A percentile compares a stretch with the other conserved stretches of the same genome.
These are phyloP conservation scores for Kwoniella sp. DNA, from an alignment of 768 basidiomycete species.

Conservation along the genomic window DNA sequence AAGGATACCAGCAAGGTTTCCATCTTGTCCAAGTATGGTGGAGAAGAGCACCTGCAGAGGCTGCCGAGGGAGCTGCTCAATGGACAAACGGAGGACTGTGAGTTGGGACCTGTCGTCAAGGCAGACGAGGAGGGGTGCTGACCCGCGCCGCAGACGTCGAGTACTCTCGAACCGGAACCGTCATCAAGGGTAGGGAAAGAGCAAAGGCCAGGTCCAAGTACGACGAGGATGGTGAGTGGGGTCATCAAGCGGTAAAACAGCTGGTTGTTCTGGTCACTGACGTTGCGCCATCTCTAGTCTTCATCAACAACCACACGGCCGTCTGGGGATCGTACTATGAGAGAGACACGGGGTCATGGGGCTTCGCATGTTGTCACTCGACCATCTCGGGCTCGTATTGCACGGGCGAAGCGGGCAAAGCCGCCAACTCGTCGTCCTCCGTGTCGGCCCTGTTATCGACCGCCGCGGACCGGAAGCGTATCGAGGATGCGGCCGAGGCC, in stretches of 20 bases:
- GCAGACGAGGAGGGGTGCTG: not conserved
- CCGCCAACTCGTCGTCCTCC: conserved; percentile 69
- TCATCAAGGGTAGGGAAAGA: conserved; percentile 85
- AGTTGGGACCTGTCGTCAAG: conserved; percentile 7
- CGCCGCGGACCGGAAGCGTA: conserved; percentile 20
- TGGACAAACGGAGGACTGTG: conserved; percentile 87
- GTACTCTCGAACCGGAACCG: conserved; percentile 84
- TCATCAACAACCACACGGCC: conserved; percentile 83
- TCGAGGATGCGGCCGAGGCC: conserved; percentile 31
- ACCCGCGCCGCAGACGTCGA: conserved; percentile 61
- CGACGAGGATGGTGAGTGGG: conserved; percentile 79
- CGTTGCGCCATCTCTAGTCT: conserved; percentile 56
- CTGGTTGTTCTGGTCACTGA: not conserved
- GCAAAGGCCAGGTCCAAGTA: conserved; percentile 88
- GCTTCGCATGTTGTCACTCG: conserved; percentile 92
- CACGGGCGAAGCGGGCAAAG: conserved; percentile 77
- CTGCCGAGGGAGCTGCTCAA: conserved; percentile 88
- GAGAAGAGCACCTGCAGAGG: conserved; percentile 77
- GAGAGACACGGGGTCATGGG: conserved; percentile 67
- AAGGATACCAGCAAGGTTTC: conserved; percentile 84
- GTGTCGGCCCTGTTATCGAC: conserved; percentile 61
- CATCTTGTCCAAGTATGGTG: conserved; percentile 88
- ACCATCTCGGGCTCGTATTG: conserved; percentile 79
- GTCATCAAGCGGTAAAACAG: not conserved
- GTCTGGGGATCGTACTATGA: conserved; percentile 99